Percentiles rank a stretch among this genome's conserved stretches.
phyloP scores from a whole-genome alignment of 805 yeast species.

The Candida maris region DNA sequence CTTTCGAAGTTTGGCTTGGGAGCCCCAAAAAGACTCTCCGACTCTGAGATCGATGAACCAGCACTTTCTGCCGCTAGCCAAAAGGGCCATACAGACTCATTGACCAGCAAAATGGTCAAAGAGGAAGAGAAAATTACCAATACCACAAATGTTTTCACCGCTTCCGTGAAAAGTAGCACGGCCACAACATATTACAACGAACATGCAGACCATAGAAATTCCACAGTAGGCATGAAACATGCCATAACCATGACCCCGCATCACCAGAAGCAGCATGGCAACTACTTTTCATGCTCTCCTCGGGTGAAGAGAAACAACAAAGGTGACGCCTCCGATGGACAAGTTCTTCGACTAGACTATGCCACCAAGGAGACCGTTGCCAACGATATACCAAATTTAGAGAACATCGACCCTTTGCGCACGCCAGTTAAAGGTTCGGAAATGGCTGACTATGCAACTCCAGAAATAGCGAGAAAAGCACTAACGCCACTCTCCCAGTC shows the following conservation, averaged over 20 bases:
- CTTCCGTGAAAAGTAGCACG: slow-evolving; percentile 16
- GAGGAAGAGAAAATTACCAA: slow-evolving; percentile 10
- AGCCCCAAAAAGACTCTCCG: slow-evolving; percentile 47
- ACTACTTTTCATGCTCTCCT: slow-evolving; percentile 20
- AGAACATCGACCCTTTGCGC: background rate
- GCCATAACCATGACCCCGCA: slow-evolving; percentile 15
- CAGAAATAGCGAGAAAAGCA: slow-evolving; percentile 25
- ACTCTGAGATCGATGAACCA: slow-evolving; percentile 17
- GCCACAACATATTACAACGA: slow-evolving; percentile 12
- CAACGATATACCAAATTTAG: background rate
- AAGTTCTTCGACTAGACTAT: slow-evolving; percentile 11
- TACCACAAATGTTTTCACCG: slow-evolving; percentile 18
- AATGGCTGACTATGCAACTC: slow-evolving; percentile 17
- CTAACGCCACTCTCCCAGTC: slow-evolving; percentile 21
- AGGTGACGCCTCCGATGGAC: slow-evolving; percentile 10
- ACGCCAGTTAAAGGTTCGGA: slow-evolving; percentile 8
- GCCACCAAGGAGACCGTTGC: slow-evolving; percentile 6
- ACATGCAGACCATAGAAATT: slow-evolving; percentile 1
- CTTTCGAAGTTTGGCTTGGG: slow-evolving; percentile 40
- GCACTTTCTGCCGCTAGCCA: slow-evolving; percentile 8
- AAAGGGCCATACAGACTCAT: background rate
- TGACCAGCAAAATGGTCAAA: slow-evolving; percentile 3
- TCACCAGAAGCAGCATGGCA: slow-evolving; percentile 10
- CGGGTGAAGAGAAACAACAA: slow-evolving; percentile 17
- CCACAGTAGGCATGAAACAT: slow-evolving; percentile 14